Evolutionary conservation across 2,329 filamentous ascomycete species (phyloP), one percentile per base, ranked within the genome.

Genomic region (Calonectria crousiana): DNA sequence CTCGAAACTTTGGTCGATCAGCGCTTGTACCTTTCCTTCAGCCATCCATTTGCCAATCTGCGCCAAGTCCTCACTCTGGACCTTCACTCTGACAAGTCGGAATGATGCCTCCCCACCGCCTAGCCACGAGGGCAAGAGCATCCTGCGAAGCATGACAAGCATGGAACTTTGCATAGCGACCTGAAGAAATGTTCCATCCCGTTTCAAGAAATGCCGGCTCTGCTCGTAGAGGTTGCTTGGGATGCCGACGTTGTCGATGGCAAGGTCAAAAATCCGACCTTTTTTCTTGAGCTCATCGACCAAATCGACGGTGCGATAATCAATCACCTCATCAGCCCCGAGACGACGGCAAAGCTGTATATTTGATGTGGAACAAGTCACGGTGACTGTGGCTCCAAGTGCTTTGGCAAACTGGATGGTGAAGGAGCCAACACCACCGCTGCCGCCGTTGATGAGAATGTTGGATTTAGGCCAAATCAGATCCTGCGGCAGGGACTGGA

Each of bases 371-470:
- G 85, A 86, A 58, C 83, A 84, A 4, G 82, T 80, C 11, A 83
- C 79, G 5, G 81, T 82, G n/a, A 85, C 83, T n/a, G 84, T 78
- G 49, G 78, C 81, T 1, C 83, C 83, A 4, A 81, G 53, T 0
- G 78, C 76, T 44, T 84, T 84, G 28, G 84, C 86, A 11, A 87
- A 74, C 74, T 87, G 85, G 6, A 87, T 81, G 1, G 81, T 77
- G 65, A 82, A 86, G 0, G 81, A 77, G 2, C 86, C 85, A 3
- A 84, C 82, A 0, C 82, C 85, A 11, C 86, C 86, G 41, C 73
- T 72, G 13, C 73, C 73, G 8, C 73, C 73, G 16, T 74, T 72
- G 66, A 86, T 78, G 38, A 86, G 75, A 20, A 86, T 74, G 2
- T 73, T 74, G 3, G 69, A 53, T 23, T 65, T 69, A 8, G 30